Evolutionary conservation across 2,329 filamentous ascomycete species (phyloP), one percentile per base, ranked within the genome.

Genomic region (Aspergillus persii): DNA sequence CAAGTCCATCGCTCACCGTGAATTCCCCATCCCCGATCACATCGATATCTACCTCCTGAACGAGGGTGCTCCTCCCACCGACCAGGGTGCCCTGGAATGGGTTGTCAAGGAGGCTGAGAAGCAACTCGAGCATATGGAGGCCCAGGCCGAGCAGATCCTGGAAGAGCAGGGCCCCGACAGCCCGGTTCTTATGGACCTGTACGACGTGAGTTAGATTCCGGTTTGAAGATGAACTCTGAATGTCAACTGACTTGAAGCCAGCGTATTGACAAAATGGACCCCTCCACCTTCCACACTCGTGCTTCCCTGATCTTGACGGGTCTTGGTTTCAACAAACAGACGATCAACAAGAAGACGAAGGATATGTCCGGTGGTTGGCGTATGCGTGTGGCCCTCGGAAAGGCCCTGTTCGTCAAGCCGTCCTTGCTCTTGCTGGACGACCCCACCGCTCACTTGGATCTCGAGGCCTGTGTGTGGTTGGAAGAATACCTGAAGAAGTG

Each of bases 311-410:
- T 99, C 76, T 80, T 99, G 69, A 99, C 95, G 57, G 95, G 95
- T 92, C 90, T 99, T 60, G 95, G 95, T 67, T 99, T 99, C 87
- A 96, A 99, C 88, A 98, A 98, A 84, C 81, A 80, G 69, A 99
- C 96, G 58, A 98, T 99, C 75, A 83, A 96, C 79, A 99, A 99
- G 87, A 97, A 96, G 88, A 99, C 96, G 71, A 99, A 98, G 86
- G 96, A 99, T 78, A 99, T 99, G 96, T 99, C 95, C 67, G 95
- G 95, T 91, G 95, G 95, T 71, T 99, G 95, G 95, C 89, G 94
- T 84, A 99, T 99, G 95, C 92, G 96, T 86, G 95, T 99, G 60
- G 95, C 95, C 59, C 88, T 99, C 62, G 95, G 86, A 76, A 97
- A 98, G 84, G 95, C 95, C 59, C 89, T 99, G 55, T 99, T 99